Evolutionary conservation across 352 stramenopile genomes (phyloP).

Genomic region (Globisporangium viniferum): DNA sequence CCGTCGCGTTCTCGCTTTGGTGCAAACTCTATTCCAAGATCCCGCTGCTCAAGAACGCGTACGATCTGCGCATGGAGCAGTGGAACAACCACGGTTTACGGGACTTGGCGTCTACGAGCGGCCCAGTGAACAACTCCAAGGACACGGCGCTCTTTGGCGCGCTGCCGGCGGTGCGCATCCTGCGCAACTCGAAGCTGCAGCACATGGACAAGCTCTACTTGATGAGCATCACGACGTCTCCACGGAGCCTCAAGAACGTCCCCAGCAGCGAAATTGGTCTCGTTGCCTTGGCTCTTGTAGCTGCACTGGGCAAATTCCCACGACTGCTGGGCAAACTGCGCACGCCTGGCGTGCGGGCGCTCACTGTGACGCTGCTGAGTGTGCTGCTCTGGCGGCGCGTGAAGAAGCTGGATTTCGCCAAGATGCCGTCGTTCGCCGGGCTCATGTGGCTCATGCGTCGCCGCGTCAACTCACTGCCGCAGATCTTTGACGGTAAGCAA

Average conservation of each 20-base stretch:
- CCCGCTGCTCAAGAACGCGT: slow-evolving; percentile 34
- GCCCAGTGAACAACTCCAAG: slow-evolving; percentile 3
- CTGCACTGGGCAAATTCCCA: slow-evolving; percentile 15
- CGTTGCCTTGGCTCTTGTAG: slow-evolving; percentile 2
- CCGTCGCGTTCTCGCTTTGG: slow-evolving; percentile 37
- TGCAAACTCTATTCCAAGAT: slow-evolving; percentile 36
- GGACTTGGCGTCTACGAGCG: background rate
- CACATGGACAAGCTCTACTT: slow-evolving; percentile 63
- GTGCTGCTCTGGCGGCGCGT: slow-evolving; percentile 32
- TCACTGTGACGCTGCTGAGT: slow-evolving; percentile 21
- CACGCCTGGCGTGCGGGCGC: background rate
- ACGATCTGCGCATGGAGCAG: slow-evolving; percentile 56
- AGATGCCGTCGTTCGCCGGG: slow-evolving; percentile 51
- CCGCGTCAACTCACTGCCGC: slow-evolving; percentile 39
- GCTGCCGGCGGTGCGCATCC: slow-evolving; percentile 22
- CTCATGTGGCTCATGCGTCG: slow-evolving; percentile 64
- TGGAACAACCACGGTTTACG: slow-evolving; percentile 24
- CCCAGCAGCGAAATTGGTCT: slow-evolving; percentile 28
- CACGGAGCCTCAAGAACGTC: slow-evolving; percentile 36
- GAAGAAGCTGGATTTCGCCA: slow-evolving; percentile 57
- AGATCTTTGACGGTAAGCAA: slow-evolving; percentile 51
- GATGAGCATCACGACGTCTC: slow-evolving; percentile 70
- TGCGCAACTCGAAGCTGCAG: slow-evolving; percentile 40
- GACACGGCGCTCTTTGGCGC: slow-evolving; percentile 3
- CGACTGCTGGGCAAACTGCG: slow-evolving; percentile 16